These are phyloP conservation scores for Ceratocystiopsis minuta DNA, from an alignment of 2,329 filamentous ascomycete species.

Conservation along the genomic window DNA sequence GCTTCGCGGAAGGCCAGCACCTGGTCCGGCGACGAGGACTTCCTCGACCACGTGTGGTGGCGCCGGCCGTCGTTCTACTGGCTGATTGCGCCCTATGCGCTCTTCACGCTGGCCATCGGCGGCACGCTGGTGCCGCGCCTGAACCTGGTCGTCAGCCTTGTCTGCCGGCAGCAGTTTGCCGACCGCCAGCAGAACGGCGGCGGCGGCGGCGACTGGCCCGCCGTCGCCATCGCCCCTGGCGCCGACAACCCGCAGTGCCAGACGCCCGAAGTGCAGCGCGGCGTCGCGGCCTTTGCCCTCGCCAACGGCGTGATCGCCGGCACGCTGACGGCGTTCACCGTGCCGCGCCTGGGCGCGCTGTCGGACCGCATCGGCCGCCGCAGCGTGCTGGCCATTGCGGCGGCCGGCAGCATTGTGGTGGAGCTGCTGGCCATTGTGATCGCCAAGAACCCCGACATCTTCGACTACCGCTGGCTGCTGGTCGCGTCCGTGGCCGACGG, in stretches of 20 bases:
- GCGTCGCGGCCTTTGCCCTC: conserved; percentile 62
- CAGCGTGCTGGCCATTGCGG: conserved; percentile 52
- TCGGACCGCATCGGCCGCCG: conserved; percentile 79
- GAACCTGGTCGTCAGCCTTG: conserved; percentile 66
- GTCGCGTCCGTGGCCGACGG: conserved; percentile 66
- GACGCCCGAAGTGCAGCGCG: conserved; percentile 54
- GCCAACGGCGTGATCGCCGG: conserved; percentile 59
- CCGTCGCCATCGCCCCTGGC: conserved; percentile 45
- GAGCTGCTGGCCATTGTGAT: conserved; percentile 67
- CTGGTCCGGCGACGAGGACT: conserved; percentile 39
- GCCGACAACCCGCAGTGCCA: conserved; percentile 61
- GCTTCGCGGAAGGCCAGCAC: conserved; percentile 7
- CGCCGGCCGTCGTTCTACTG: conserved; percentile 58
- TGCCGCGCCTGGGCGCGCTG: conserved; percentile 65
- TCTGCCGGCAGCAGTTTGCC: conserved; percentile 69
- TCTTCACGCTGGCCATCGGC: conserved; percentile 76
- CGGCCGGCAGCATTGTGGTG: conserved; percentile 52
- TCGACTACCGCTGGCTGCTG: conserved; percentile 66
- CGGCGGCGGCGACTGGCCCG: conserved; percentile 18
- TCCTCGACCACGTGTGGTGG: conserved; percentile 43
- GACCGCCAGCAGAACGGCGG: conserved; percentile 37
- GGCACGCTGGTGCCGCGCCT: conserved; percentile 72
- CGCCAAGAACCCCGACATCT: conserved; percentile 50
- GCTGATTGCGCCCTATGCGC: conserved; percentile 61
- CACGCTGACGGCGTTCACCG: conserved; percentile 58